phyloP scores from a whole-genome alignment of 1,139 yeast genomes.

The Yamadazyma mexicana region DNA sequence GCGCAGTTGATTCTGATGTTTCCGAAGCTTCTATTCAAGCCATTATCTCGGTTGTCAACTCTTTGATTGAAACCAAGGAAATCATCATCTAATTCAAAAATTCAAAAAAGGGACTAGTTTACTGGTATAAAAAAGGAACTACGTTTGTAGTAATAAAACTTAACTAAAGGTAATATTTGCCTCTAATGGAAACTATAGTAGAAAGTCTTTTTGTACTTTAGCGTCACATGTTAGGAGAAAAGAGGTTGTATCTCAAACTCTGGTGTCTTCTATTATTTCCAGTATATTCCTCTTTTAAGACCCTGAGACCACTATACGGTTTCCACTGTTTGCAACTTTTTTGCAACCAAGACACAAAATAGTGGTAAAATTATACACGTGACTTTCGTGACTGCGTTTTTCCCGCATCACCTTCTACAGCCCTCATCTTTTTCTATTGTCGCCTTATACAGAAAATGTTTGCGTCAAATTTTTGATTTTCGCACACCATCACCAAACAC shows the following conservation, averaged over 20 bases:
- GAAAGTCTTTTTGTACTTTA: no score
- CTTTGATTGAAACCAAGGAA: slow-evolving; percentile 29
- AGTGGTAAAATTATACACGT: no score
- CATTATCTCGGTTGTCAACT: slow-evolving; percentile 42
- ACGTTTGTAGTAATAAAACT: no score
- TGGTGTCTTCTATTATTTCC: no score
- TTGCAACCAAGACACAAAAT: neutral
- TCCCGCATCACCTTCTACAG: neutral
- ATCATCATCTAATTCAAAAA: slow-evolving; percentile 19
- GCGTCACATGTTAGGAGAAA: no score
- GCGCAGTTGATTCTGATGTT: slow-evolving; percentile 91
- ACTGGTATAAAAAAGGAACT: neutral
- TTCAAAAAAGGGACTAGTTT: neutral
- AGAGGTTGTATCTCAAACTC: no score
- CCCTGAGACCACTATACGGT: no score
- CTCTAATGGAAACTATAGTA: neutral
- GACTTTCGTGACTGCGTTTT: slow-evolving; percentile 6
- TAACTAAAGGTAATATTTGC: neutral
- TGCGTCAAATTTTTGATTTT: neutral
- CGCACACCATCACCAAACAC: neutral
- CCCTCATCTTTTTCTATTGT: slow-evolving; percentile 1
- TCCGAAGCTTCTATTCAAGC: slow-evolving; percentile 67
- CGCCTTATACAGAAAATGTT: neutral
- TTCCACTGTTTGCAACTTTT: no score
- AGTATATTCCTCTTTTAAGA: no score